A percentile compares a stretch with the other conserved stretches of the same genome.
These are phyloP conservation scores for Zea luxurians DNA, from an alignment of 176 grass and related monocot species.

Conservation along the genomic window DNA sequence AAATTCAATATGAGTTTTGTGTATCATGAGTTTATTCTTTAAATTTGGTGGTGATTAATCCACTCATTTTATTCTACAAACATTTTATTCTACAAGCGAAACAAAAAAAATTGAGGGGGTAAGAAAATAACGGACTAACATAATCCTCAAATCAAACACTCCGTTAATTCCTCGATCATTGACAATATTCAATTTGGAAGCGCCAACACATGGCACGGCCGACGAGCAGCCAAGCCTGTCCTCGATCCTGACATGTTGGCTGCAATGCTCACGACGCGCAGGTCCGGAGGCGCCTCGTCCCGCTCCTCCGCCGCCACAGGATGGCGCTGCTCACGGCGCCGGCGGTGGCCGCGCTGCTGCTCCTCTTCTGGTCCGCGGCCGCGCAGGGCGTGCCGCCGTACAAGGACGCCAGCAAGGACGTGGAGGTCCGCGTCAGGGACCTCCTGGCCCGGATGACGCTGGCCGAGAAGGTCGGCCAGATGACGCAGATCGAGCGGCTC, in stretches of 20 bases:
- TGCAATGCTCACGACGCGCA: constrained; percentile 48
- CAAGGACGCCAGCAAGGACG: constrained; percentile 55
- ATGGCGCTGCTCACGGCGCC: constrained; percentile 60
- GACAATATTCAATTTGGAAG: background rate
- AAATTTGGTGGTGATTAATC: no score
- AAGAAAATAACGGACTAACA: no score
- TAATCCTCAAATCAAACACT: no score
- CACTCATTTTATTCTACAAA: no score
- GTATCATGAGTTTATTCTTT: no score
- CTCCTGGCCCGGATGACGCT: constrained; percentile 70
- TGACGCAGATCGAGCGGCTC: constrained; percentile 92
- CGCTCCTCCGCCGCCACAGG: constrained; percentile 49
- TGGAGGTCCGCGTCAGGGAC: constrained; percentile 62
- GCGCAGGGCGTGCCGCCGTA: constrained; percentile 38
- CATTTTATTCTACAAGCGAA: no score
- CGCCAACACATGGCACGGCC: background rate
- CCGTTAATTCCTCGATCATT: background rate
- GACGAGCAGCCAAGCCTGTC: background rate
- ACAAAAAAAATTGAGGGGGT: no score
- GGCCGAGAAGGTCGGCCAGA: constrained; percentile 93
- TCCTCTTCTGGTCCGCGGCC: constrained; percentile 51
- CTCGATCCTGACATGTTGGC: constrained; percentile 30
- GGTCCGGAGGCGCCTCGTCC: constrained; percentile 37
- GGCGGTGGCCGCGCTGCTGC: constrained; percentile 40
- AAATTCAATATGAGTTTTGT: no score